Conservation (phyloP, 73 alveolate genomes). For the Paramecium caudatum region DNA sequence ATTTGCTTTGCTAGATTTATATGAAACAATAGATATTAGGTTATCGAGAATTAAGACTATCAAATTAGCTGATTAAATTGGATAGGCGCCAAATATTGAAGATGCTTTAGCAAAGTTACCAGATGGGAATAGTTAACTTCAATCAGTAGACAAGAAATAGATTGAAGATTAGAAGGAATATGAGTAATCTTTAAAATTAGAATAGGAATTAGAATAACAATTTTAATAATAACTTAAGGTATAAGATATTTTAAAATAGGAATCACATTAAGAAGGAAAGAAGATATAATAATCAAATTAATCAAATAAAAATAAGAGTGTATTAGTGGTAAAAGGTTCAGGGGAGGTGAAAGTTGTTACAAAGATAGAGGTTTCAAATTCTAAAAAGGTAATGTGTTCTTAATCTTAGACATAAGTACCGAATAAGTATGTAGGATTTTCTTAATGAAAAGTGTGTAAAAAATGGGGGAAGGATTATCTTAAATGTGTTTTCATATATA, state of each 20-base stretch:
- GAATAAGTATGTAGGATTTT: conserved; percentile 33
- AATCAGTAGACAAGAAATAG: not conserved
- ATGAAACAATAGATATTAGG: conserved; percentile 71
- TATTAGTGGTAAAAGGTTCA: not conserved
- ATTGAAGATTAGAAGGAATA: conserved; percentile 13
- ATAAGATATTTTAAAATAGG: not conserved
- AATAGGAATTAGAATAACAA: not conserved
- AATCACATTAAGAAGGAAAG: not conserved
- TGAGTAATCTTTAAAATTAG: not conserved
- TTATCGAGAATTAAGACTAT: conserved; percentile 41
- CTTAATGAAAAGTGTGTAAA: too few relatives aligned
- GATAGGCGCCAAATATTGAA: not conserved
- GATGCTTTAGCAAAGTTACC: conserved; percentile 10
- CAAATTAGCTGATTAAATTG: conserved; percentile 56
- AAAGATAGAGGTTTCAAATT: not conserved
- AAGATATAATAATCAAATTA: not conserved
- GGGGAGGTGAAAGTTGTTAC: conserved; percentile 28
- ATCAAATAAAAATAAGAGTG: not conserved
- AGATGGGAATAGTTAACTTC: not conserved
- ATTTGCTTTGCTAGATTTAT: conserved; percentile 69
- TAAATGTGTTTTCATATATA: too few relatives aligned
- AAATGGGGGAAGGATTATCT: too few relatives aligned
- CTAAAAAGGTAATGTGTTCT: not conserved
- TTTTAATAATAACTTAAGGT: conserved; percentile 39
- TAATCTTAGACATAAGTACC: not conserved